These are phyloP conservation scores for Picochlorum sp. DNA, from an alignment of 139 green algal genomes.

Conservation along the genomic window DNA sequence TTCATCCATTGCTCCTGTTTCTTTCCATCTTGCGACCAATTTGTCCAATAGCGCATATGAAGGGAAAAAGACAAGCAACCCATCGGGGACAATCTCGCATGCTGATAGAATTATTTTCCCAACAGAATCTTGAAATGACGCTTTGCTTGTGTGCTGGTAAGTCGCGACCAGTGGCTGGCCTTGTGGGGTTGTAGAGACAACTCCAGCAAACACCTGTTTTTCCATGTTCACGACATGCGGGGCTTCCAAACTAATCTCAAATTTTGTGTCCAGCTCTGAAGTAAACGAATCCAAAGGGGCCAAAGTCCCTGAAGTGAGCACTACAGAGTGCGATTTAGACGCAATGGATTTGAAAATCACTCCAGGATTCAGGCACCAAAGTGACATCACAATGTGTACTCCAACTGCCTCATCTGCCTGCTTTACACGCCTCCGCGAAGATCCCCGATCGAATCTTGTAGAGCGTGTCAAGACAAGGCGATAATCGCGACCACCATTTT, in stretches of 20 bases:
- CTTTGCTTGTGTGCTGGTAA: constrained; percentile 6
- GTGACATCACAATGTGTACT: constrained; percentile 23
- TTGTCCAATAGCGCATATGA: constrained; percentile 79
- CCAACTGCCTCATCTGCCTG: not conserved
- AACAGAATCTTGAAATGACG: constrained; percentile 38
- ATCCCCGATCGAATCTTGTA: not conserved
- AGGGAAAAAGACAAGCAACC: constrained; percentile 88
- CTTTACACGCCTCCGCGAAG: not conserved
- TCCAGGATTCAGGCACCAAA: constrained; percentile 84
- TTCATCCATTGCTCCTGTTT: constrained; percentile 45
- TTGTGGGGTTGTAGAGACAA: constrained; percentile 38
- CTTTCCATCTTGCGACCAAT: constrained; percentile 66
- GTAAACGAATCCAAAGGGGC: constrained; percentile 80
- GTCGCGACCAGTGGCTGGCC: constrained; percentile 28
- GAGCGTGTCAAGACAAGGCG: constrained; percentile 44
- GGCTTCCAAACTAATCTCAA: constrained; percentile 67
- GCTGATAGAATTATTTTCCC: constrained; percentile 44
- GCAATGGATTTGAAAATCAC: constrained; percentile 44
- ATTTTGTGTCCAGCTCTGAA: constrained; percentile 63
- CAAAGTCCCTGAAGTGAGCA: constrained; percentile 81
- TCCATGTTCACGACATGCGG: constrained; percentile 83
- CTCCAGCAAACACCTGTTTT: constrained; percentile 66
- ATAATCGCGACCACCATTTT: constrained; percentile 42
- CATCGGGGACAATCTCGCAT: constrained; percentile 61
- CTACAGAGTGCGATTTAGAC: constrained; percentile 34